These are phyloP conservation scores for Aspergillus eucalypticola DNA, from an alignment of 2,329 filamentous ascomycete genomes.

Conservation along the genomic window DNA sequence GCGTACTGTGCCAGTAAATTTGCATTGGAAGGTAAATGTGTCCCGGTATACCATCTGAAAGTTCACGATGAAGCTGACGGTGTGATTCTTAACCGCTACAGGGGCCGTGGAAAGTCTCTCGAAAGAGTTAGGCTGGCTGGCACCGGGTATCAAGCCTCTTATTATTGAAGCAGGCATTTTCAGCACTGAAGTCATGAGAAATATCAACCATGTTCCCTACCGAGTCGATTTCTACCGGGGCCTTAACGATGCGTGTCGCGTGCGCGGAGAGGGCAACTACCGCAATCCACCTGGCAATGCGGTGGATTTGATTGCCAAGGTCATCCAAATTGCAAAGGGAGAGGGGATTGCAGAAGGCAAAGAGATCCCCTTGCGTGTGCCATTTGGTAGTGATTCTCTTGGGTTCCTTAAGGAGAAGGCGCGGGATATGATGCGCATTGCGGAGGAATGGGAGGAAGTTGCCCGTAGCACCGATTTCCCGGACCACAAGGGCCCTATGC, in stretches of 20 bases:
- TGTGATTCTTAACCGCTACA: not conserved
- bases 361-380: not conserved
- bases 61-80: no score
- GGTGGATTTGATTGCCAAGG: not conserved
- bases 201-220: not conserved
- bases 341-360: not conserved
- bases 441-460: not conserved
- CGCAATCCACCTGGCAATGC: not conserved
- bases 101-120: slow-evolving; percentile 2
- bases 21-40: not conserved
- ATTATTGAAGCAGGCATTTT: not conserved
- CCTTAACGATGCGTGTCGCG: not conserved
- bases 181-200: slow-evolving; percentile 1
- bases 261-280: not conserved
- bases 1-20: not conserved
- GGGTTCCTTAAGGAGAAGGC: not conserved
- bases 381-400: not conserved
- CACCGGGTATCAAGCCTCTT: slow-evolving; percentile 5
- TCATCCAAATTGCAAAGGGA: not conserved
- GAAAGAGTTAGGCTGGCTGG: slow-evolving; percentile 3
- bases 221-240: not conserved
- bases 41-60: no score
- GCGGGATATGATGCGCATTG: not conserved
- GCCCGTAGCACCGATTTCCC: not conserved
- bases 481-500: not conserved